Evolutionary conservation across 176 grass and related monocot genomes (phyloP), one percentile per base, ranked within the genome.

Genomic region (Carex pumila): DNA sequence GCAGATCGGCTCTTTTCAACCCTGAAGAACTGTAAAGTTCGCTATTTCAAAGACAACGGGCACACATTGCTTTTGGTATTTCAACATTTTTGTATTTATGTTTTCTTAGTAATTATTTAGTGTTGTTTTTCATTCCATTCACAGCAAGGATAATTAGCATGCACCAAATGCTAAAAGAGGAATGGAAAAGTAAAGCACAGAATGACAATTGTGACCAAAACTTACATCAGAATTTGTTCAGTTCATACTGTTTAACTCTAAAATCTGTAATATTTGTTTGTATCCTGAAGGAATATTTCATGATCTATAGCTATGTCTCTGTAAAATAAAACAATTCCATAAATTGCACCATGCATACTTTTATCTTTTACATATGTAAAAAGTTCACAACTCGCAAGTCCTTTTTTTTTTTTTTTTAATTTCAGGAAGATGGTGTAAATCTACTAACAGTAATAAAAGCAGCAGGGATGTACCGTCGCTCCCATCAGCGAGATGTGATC

Each of bases 31-130:
- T 95, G 90, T 87, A 93, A 69, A 86, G 92, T 95, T 81, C 85
- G 95, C 83, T 90, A 95, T 78, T 98, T 93, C 77, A 98, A 95
- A 80, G 92, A 93, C 34, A 98, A 94, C 47, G 95, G 95, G 11
- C 95, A 98, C 60, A 98, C 95, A 25, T 84, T 98, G 73, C 89
- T 98, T 54, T 85, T 98, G 92, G 95, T 98, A 86, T 22, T 81
- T 69, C 1, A 39, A 22, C 14, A 75, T 80, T 86, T 39, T 69
- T 81, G 56, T 7, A 67, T 82, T 82, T 82, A 62, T 63, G 77
- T 59, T 10, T 52, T 50, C 58, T 21, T 19, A 50, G 4, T 69
- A 65, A 68, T 49, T 22, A 52, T 92, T 85, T 84, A 86, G 77
- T 94, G 15, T 77, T 39, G 4, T 29, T 78, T 32, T 57, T 18